These are phyloP conservation scores for Sporobolomyces pararoseus DNA, from an alignment of 768 basidiomycete species.

Conservation along the genomic window DNA sequence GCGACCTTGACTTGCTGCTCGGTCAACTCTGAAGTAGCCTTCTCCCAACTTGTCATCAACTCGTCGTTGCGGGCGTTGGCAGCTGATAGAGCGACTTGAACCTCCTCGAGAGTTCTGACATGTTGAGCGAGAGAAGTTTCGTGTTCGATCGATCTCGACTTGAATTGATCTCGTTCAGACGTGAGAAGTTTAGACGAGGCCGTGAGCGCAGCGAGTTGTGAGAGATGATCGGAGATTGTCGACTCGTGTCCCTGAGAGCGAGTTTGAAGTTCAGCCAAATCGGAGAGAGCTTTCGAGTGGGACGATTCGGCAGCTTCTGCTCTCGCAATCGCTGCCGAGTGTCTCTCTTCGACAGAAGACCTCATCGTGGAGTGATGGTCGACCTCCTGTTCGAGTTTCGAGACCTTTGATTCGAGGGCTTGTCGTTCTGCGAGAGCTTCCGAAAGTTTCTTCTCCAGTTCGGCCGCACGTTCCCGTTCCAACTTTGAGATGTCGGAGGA, in stretches of 20 bases:
- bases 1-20: conserved; percentile 47
- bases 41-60: conserved; percentile 67
- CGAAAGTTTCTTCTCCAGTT: conserved; percentile 69
- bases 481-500: conserved; percentile 64
- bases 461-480: conserved; percentile 70
- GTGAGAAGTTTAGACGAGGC: conserved; percentile 72
- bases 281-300: conserved; percentile 62
- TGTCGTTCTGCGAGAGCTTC: conserved; percentile 62
- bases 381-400: conserved; percentile 58
- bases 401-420: conserved; percentile 65
- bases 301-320: conserved; percentile 67
- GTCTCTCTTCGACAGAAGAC: conserved; percentile 74
- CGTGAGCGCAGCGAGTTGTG: conserved; percentile 67
- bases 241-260: conserved; percentile 61
- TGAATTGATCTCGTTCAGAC: conserved; percentile 66
- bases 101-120: conserved; percentile 79
- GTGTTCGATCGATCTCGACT: conserved; percentile 69
- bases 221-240: conserved; percentile 69
- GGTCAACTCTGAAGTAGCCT: conserved; percentile 64
- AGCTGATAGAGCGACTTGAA: conserved; percentile 68
- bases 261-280: conserved; percentile 68
- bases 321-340: conserved; percentile 67
- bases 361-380: conserved; percentile 67
- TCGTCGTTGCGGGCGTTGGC: conserved; percentile 74
- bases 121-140: conserved; percentile 72